phyloP scores from a whole-genome alignment of 164 flowering plant genomes.

The grape (Vitis vinifera) region ASM3070453v1 NC_081808.1:3780501-3781000 shows the following conservation, averaged over 20 bases:
- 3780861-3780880: constrained; percentile 43
- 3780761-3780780: constrained; percentile 97
- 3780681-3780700: constrained; percentile 92
- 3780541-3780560: too few relatives aligned
- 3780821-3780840: constrained; percentile 85
- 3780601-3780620: constrained; percentile 94
- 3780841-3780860: constrained; percentile 92
- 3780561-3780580: constrained; percentile 63
- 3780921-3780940: constrained; percentile 79
- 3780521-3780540: not conserved
- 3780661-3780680: constrained; percentile 82
- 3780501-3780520: too few relatives aligned
- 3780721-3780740: constrained; percentile 81
- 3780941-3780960: constrained; percentile 34
- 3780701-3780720: constrained; percentile 75
- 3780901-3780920: constrained; percentile 59
- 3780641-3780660: constrained; percentile 94
- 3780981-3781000: constrained; percentile 60
- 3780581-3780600: constrained; percentile 97
- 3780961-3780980: constrained; percentile 41
- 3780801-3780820: constrained; percentile 83
- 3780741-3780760: constrained; percentile 99
- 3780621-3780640: constrained; percentile 91
- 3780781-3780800: constrained; percentile 97
- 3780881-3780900: constrained; percentile 41